A percentile compares a stretch with the other conserved stretches of the same genome.
These are phyloP conservation scores for Zoysia japonica DNA, from an alignment of 176 grass and related monocot species.

Conservation along the genomic window DNA sequence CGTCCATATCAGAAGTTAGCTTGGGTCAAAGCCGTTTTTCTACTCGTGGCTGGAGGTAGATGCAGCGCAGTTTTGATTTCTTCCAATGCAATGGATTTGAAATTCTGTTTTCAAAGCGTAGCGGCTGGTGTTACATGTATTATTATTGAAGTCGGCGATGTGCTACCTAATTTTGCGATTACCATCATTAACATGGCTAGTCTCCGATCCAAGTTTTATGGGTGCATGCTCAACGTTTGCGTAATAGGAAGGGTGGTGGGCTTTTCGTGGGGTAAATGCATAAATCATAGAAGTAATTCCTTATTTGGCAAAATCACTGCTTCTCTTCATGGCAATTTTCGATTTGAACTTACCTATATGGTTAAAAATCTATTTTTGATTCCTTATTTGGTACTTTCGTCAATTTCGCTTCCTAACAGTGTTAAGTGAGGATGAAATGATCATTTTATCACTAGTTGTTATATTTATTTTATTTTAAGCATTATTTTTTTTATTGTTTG, in stretches of 20 bases:
- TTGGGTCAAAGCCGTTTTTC: not conserved
- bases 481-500: too few species aligned
- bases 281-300: too few species aligned
- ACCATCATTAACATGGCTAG: not conserved
- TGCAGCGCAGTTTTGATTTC: not conserved
- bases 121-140: not conserved
- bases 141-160: not conserved
- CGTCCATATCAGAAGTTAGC: not conserved
- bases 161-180: not conserved
- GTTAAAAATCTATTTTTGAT: too few species aligned
- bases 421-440: too few species aligned
- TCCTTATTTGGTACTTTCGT: too few species aligned
- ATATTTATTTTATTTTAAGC: too few species aligned
- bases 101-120: not conserved
- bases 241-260: not conserved
- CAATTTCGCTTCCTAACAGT: too few species aligned
- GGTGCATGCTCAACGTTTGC: not conserved
- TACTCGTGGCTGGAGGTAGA: not conserved
- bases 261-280: too few species aligned
- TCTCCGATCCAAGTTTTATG: not conserved
- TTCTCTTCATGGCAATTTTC: too few species aligned
- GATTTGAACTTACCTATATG: too few species aligned
- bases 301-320: too few species aligned
- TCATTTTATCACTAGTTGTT: too few species aligned
- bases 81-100: not conserved